Evolutionary conservation across 1,284 basidiomycete genomes (phyloP), one percentile per base, ranked within the genome.

Genomic region (Leccinum variabile): DNA sequence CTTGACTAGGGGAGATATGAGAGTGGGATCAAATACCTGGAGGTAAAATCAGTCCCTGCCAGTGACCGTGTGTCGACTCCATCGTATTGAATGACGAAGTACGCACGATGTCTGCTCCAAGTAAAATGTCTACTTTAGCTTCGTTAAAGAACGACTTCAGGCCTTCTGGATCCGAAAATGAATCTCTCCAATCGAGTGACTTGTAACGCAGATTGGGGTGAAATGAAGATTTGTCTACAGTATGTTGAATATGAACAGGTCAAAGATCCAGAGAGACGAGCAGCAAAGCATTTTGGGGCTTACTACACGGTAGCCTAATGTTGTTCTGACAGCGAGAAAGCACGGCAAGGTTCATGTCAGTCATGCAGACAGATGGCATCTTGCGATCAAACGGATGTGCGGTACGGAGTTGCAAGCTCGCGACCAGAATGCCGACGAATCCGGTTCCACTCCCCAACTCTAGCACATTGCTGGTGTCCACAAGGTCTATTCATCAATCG

Each of bases 371-470:
- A 2, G 73, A 67, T 28, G 66, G 60, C 8, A 65, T 16, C 41
- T 16, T 33, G 59, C 60, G 33, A 35, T 60, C 44, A 39, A 53
- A 52, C 16, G 57, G 75, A 8, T 68, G 66, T 28, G 56, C 44
- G 3, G 62, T 56, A 57, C 56, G 69, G 9, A 75, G 61, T 54
- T 90, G 89, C 30, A 90, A 69, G 57, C 78, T 79, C 1, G 85
- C 83, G 39, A 84, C 69, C 13, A 91, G 72, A 39, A 84, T 82
- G 1, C 89, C 91, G 8, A 92, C 76, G 66, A 91, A 88, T n/a
- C 91, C 91, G 3, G 79, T 78, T 1, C 91, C 91, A 16, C 84
- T 86, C 13, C 90, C 91, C 1, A 92, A 78, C 70, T 93, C 91
- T 3, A 93, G 79, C 2, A 91, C 77, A 16, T 78, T 75, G 65